Conservation (phyloP, 2,329 filamentous ascomycete species). For the Epichloe glyceriae region DNA sequence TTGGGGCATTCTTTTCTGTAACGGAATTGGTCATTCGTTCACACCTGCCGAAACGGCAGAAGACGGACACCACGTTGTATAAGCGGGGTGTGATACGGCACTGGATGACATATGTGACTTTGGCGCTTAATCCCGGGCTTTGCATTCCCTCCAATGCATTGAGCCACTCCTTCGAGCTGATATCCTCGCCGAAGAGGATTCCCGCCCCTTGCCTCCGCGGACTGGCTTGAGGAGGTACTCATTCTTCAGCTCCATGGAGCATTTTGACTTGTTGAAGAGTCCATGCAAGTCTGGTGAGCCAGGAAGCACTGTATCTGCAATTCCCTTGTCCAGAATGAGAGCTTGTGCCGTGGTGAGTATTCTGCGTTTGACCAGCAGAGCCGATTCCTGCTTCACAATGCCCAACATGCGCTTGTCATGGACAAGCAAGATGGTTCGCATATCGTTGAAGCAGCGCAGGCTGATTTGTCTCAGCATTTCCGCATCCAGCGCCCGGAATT, state of each 20-base stretch:
- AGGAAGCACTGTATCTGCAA: conserved; percentile 23
- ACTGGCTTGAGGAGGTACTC: conserved; percentile 25
- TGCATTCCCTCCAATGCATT: conserved; percentile 10
- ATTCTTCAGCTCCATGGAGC: conserved; percentile 9
- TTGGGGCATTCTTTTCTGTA: too few relatives aligned
- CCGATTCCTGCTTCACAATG: conserved; percentile 23
- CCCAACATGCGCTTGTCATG: conserved; percentile 32
- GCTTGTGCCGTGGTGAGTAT: conserved; percentile 18
- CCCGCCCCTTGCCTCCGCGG: conserved; percentile 26
- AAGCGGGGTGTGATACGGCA: conserved; percentile 16
- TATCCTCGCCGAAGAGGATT: conserved; percentile 26
- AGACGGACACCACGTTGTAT: conserved; percentile 15
- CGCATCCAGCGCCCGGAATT: conserved; percentile 18
- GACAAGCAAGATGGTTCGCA: conserved; percentile 25
- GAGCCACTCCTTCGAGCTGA: conserved; percentile 17
- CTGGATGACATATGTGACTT: conserved; percentile 16
- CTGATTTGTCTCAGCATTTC: conserved; percentile 23
- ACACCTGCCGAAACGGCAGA: neutral
- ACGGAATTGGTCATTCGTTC: neutral
- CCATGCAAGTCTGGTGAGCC: conserved; percentile 14
- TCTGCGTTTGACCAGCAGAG: conserved; percentile 11
- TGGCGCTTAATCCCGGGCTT: conserved; percentile 2
- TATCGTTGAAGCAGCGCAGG: conserved; percentile 26
- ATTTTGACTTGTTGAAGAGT: conserved; percentile 9
- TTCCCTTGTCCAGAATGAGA: conserved; percentile 12